Evolutionary conservation across 2,329 filamentous ascomycete species (phyloP).

Genomic region (Grosmannia clavigera): DNA sequence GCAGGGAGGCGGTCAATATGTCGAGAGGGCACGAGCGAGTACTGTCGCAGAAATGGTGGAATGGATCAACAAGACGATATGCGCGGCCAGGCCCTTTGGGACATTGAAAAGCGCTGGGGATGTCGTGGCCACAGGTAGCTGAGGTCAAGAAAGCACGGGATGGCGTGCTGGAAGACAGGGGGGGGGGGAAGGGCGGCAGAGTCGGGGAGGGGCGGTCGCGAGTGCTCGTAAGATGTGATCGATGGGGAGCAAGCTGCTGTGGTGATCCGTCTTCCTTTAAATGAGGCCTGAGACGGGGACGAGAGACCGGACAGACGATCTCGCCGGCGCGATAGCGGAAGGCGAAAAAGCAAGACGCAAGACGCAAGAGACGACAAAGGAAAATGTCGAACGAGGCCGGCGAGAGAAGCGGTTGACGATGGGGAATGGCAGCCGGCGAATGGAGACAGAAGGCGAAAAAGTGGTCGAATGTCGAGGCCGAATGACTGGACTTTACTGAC

Average conservation of each 20-base stretch:
- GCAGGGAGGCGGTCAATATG: neutral
- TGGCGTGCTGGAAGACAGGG: constrained; percentile 10
- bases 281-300: neutral
- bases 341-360: neutral
- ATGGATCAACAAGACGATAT: neutral
- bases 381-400: neutral
- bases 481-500: neutral
- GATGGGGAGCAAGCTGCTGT: neutral
- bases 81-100: constrained; percentile 3
- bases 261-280: neutral
- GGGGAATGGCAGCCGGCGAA: neutral
- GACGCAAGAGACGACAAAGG: neutral
- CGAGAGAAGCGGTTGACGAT: neutral
- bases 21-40: neutral
- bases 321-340: neutral
- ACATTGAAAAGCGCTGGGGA: constrained; percentile 2
- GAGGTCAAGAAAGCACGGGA: constrained; percentile 8
- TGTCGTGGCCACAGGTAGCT: constrained; percentile 1
- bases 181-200: neutral
- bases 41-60: neutral
- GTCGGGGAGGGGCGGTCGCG: neutral
- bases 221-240: neutral
- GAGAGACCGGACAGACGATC: neutral
- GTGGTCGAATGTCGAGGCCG: neutral
- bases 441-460: neutral